These are phyloP conservation scores for Starmera quercuum DNA, from an alignment of 805 yeast genomes.

Conservation along the genomic window DNA sequence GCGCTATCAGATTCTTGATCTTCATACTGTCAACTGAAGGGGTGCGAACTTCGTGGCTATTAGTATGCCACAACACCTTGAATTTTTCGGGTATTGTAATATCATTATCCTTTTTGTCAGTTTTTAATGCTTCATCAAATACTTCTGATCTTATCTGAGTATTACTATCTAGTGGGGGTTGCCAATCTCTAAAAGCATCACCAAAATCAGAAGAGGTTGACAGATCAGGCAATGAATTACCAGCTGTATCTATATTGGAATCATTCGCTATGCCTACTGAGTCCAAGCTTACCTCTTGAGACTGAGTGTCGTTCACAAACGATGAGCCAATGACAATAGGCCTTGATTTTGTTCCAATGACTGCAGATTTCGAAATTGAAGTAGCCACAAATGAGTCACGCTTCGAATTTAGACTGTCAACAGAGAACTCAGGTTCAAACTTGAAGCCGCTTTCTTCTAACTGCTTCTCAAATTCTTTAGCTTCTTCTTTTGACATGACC, in stretches of 20 bases:
- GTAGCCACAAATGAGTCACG: constrained; percentile 15
- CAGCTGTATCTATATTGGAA: no score
- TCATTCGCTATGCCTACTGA: no score
- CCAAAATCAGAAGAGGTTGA: constrained; percentile 43
- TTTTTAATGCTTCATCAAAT: background rate
- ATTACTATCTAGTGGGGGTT: no score
- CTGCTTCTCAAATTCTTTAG: constrained; percentile 4
- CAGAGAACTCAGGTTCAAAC: constrained; percentile 1
- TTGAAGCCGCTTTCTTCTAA: constrained; percentile 5
- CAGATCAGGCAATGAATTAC: constrained; percentile 31
- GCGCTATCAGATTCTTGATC: constrained; percentile 9
- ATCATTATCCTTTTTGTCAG: background rate
- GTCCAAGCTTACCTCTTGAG: no score
- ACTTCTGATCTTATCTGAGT: no score
- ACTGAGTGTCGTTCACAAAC: no score
- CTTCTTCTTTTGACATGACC: constrained; percentile 4
- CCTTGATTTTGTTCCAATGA: no score
- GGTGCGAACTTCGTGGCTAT: constrained; percentile 3
- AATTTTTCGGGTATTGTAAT: constrained; percentile 2
- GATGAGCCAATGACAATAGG: no score
- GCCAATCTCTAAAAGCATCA: constrained; percentile 31
- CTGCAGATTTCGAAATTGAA: constrained; percentile 16
- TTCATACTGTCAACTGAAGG: constrained; percentile 10
- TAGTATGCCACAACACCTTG: constrained; percentile 18
- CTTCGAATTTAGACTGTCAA: background rate